Conservation (phyloP, 345 rosid genomes). For the Eutrema japonicum region DNA sequence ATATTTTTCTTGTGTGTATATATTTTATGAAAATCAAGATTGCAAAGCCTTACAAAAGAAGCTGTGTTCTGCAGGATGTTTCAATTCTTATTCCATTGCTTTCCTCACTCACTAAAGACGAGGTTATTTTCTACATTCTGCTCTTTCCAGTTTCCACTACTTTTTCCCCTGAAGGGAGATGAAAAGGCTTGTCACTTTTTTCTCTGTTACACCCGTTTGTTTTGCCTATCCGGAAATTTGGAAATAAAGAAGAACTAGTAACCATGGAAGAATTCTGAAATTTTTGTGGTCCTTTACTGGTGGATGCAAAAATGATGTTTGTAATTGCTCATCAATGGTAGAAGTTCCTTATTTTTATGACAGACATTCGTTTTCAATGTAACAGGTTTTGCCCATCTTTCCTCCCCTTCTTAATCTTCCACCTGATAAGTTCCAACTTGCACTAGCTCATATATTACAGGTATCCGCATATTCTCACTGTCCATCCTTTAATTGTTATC, state of each 20-base stretch:
- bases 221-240: conserved; percentile 11
- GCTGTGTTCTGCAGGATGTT: conserved; percentile 75
- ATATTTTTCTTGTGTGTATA: conserved; percentile 25
- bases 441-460: conserved; percentile 95
- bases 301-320: conserved; percentile 20
- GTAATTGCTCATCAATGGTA: conserved; percentile 16
- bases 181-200: conserved; percentile 11
- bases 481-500: conserved; percentile 20
- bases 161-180: conserved; percentile 19
- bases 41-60: conserved; percentile 22
- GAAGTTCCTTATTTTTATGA: conserved; percentile 18
- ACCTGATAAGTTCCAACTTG: conserved; percentile 89
- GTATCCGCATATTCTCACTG: conserved; percentile 48
- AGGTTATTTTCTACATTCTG: conserved; percentile 57
- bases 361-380: conserved; percentile 20
- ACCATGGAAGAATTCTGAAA: conserved; percentile 21
- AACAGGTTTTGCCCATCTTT: conserved; percentile 89
- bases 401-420: conserved; percentile 92
- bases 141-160: conserved; percentile 20
- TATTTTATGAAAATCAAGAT: conserved; percentile 24
- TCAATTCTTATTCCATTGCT: conserved; percentile 91
- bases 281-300: conserved; percentile 6
- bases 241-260: conserved; percentile 21
- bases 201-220: background rate
- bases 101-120: conserved; percentile 87